phyloP scores from a whole-genome alignment of 2,329 filamentous ascomycete species.

The Trichoderma citrinoviride region DNA sequence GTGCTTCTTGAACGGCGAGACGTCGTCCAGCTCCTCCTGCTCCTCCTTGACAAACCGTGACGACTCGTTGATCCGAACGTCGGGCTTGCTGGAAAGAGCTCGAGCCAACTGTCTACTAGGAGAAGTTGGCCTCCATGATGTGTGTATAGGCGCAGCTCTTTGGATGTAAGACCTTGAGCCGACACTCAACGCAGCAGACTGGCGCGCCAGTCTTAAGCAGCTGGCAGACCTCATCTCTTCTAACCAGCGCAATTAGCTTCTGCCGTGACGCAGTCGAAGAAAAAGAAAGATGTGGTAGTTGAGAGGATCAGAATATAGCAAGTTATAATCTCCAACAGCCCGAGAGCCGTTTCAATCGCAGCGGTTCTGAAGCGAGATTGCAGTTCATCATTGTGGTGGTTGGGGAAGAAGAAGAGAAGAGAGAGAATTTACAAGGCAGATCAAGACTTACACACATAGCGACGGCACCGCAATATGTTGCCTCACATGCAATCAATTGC shows the following conservation, averaged over 20 bases:
- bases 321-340: constrained; percentile 44
- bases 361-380: constrained; percentile 50
- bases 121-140: constrained; percentile 8
- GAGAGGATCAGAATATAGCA: constrained; percentile 40
- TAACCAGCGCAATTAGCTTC: constrained; percentile 36
- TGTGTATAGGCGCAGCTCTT: not conserved
- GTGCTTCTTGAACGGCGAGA: constrained; percentile 40
- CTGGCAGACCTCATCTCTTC: constrained; percentile 39
- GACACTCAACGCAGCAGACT: constrained; percentile 25
- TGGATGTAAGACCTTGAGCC: constrained; percentile 1
- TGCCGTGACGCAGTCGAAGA: constrained; percentile 33
- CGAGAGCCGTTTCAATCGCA: constrained; percentile 47
- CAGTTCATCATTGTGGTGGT: constrained; percentile 40
- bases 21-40: constrained; percentile 26
- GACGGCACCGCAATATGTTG: constrained; percentile 23
- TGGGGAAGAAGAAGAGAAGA: constrained; percentile 6
- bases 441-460: constrained; percentile 41
- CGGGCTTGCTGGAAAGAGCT: constrained; percentile 27
- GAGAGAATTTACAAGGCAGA: not conserved
- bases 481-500: constrained; percentile 14
- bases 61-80: constrained; percentile 9
- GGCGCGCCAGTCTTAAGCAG: constrained; percentile 38
- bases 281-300: not conserved
- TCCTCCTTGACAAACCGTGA: constrained; percentile 25
- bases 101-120: constrained; percentile 16